Percentiles rank a stretch among this genome's conserved stretches.
These are phyloP conservation scores for Mycosphaerella sp. DNA, from an alignment of 2,329 filamentous ascomycete species.

Conservation along the genomic window DNA sequence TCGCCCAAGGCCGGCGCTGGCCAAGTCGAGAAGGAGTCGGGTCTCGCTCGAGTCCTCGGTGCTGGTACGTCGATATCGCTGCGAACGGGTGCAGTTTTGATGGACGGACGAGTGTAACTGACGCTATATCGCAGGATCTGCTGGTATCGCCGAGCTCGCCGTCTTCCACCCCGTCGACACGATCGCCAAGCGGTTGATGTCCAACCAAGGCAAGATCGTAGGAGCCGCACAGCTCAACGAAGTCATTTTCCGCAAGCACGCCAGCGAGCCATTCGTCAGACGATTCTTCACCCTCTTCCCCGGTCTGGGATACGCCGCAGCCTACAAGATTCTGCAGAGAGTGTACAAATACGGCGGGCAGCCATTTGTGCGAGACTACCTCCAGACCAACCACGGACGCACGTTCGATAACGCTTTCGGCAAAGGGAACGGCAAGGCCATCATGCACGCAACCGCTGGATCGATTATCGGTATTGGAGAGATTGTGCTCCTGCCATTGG, in stretches of 20 bases:
- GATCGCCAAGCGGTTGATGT: constrained; percentile 98
- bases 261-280: constrained; percentile 57
- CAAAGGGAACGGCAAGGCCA: constrained; percentile 94
- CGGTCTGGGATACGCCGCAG: constrained; percentile 91
- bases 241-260: constrained; percentile 91
- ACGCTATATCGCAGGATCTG: constrained; percentile 57
- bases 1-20: constrained; percentile 22
- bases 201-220: constrained; percentile 74
- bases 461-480: constrained; percentile 96
- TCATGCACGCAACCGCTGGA: constrained; percentile 94
- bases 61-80: constrained; percentile 59
- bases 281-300: constrained; percentile 97
- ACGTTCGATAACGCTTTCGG: constrained; percentile 87
- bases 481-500: constrained; percentile 87
- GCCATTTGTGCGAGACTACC: constrained; percentile 86
- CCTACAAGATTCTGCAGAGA: constrained; percentile 95
- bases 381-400: constrained; percentile 69
- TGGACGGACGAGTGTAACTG: neutral
- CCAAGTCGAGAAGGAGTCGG: constrained; percentile 76
- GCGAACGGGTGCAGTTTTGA: neutral
- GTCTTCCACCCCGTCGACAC: constrained; percentile 97
- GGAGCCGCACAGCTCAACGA: constrained; percentile 64
- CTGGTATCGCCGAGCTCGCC: constrained; percentile 86
- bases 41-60: constrained; percentile 77
- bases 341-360: constrained; percentile 99